These are phyloP conservation scores for Petunia hybrid DNA, from an alignment of 305 asterid genomes.

Conservation along the genomic window DNA sequence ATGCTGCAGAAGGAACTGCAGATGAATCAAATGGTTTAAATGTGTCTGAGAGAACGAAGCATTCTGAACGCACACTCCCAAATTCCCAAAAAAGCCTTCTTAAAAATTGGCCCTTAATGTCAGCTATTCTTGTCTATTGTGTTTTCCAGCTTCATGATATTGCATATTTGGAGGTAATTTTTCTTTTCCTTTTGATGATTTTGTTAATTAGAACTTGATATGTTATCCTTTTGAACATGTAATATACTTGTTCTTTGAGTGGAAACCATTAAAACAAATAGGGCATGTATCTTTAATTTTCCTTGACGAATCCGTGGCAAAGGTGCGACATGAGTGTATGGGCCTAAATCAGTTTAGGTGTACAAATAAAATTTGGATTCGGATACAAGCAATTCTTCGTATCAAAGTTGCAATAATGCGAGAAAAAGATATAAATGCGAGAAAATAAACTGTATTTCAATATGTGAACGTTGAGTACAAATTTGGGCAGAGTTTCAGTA, in stretches of 20 bases:
- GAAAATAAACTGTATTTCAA: no score
- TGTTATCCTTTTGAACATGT: not conserved
- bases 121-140: conserved; percentile 74
- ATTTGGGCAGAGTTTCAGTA: no score
- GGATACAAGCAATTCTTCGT: no score
- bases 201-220: not conserved
- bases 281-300: not conserved
- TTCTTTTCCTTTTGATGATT: not conserved
- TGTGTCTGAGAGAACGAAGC: conserved; percentile 34
- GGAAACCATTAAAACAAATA: not conserved
- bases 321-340: not conserved
- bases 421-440: no score
- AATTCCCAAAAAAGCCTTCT: conserved; percentile 50
- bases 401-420: no score
- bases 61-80: conserved; percentile 37
- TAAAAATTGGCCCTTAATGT: conserved; percentile 79
- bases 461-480: no score
- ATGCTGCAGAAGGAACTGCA: conserved; percentile 32
- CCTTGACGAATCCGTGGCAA: not conserved
- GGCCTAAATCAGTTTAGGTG: no score
- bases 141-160: conserved; percentile 87
- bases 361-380: no score
- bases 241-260: not conserved
- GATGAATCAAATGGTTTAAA: conserved; percentile 37
- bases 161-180: conserved; percentile 80